Evolutionary conservation across 805 yeast genomes (phyloP), one percentile per base, ranked within the genome.

Genomic region (Teunomyces cretensis): DNA sequence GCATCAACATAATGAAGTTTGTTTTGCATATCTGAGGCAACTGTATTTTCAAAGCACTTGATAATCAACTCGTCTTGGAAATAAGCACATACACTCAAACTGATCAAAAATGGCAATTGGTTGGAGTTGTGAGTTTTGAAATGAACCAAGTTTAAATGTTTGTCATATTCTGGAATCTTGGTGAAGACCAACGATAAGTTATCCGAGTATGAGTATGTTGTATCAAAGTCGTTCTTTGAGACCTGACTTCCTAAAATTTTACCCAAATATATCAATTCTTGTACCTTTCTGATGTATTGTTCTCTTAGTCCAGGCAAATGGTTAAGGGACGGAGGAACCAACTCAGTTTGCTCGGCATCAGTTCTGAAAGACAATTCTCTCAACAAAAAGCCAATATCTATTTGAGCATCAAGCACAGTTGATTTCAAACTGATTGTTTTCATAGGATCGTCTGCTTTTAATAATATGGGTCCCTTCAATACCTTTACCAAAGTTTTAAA

Each of bases 391-490:
- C 65, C 60, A 2, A 85, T 72, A 50, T 85, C 81, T 4, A 87
- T 60, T 45, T 79, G 79, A 2, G 86, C 68, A 49, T 78, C 81
- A 46, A 86, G 62, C 1, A 75, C 66, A 12, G 79, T 69, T 48
- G 76, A 76, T n/a, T 65, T 60, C 3, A 79, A 61, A 48, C 75
- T 70, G 31, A 89, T 82, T 0, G 85, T 79, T 54, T 79, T 83
- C 2, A 71, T 63, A 9, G 76, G 78, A 4, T 73, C 76, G 2
- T 61, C 65, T 2, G 75, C 65, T 2, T 58, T 62, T 17, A 75
- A 60, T 7, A 69, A 59, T 16, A 88, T 61, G 0, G 96, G 92
- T 1, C 89, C 91, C 50, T 73, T 79, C 39, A 88, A 65, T 7
- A 86, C 84, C 48, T 79, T 81, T 52, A 77, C 73, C 13, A 88